Conservation (phyloP, 2,329 filamentous ascomycete genomes). For the Penicillium oxalicum region DNA sequence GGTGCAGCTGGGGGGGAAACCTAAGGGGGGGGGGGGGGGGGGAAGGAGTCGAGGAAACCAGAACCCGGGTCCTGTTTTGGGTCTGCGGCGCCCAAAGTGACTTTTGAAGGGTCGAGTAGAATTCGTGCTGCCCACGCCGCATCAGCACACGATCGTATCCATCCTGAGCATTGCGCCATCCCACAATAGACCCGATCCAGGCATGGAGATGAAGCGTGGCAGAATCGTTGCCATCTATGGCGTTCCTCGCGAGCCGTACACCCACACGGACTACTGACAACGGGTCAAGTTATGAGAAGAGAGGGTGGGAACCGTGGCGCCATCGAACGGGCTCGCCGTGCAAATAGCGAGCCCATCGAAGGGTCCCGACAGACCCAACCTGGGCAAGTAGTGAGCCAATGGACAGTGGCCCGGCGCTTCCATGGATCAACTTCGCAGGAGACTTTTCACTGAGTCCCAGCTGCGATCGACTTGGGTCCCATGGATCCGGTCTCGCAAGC, state of each 20-base stretch:
- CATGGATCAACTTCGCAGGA: conserved; percentile 11
- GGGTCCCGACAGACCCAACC: conserved; percentile 2
- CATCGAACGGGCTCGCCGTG: conserved; percentile 14
- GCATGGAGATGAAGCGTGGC: no score
- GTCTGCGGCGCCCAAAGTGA: background rate
- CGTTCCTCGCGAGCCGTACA: no score
- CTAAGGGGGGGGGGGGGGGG: background rate
- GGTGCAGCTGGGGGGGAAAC: background rate
- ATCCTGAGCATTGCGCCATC: background rate
- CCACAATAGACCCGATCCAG: background rate
- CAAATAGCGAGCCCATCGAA: background rate
- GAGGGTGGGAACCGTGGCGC: conserved; percentile 7
- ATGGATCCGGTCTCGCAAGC: conserved; percentile 15
- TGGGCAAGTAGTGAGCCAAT: background rate
- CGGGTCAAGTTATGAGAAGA: no score
- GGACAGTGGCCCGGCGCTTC: conserved; percentile 3
- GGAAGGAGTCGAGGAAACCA: background rate
- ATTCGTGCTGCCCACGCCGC: background rate
- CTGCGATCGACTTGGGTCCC: conserved; percentile 17
- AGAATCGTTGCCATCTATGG: no score
- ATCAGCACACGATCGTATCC: background rate
- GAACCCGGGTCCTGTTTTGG: no score
- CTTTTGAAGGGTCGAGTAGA: background rate
- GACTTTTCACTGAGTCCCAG: conserved; percentile 18
- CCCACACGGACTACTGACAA: no score